A percentile compares a stretch with the other conserved stretches of the same genome.
phyloP scores from a whole-genome alignment of 2,329 filamentous ascomycete species.

The Botrytis galanthina region DNA sequence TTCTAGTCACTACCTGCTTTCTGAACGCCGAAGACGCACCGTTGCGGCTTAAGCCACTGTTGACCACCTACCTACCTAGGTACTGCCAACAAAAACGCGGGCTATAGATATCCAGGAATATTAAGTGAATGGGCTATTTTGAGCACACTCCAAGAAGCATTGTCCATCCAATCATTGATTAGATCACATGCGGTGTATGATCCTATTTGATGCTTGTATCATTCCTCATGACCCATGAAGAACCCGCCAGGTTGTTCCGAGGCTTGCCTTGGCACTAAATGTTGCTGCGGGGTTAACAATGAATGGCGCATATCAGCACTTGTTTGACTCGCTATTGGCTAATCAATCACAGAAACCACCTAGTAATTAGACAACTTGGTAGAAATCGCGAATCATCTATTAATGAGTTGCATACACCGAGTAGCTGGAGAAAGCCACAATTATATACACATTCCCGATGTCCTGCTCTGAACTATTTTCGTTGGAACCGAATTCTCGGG shows the following conservation, averaged over 20 bases:
- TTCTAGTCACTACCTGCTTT: neutral
- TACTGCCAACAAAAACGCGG: neutral
- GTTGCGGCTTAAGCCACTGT: constrained; percentile 3
- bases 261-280: constrained; percentile 5
- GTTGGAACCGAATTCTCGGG: neutral
- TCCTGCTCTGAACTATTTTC: neutral
- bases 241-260: constrained; percentile 1
- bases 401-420: neutral
- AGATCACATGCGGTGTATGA: neutral
- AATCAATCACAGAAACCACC: neutral
- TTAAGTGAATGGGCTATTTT: neutral
- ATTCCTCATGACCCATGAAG: constrained; percentile 12
- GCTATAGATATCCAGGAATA: neutral
- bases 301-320: neutral
- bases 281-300: constrained; percentile 7
- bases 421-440: neutral
- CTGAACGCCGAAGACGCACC: constrained; percentile 11
- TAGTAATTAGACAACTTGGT: neutral
- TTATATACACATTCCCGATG: neutral
- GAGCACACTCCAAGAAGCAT: neutral
- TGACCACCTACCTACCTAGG: neutral
- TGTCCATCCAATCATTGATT: neutral
- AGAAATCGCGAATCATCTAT: neutral
- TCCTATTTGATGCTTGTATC: neutral
- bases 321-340: neutral